Evolutionary conservation across 73 alveolate genomes (phyloP), one percentile per base, ranked within the genome.

Genomic region (Paramecium tetraurelia): DNA sequence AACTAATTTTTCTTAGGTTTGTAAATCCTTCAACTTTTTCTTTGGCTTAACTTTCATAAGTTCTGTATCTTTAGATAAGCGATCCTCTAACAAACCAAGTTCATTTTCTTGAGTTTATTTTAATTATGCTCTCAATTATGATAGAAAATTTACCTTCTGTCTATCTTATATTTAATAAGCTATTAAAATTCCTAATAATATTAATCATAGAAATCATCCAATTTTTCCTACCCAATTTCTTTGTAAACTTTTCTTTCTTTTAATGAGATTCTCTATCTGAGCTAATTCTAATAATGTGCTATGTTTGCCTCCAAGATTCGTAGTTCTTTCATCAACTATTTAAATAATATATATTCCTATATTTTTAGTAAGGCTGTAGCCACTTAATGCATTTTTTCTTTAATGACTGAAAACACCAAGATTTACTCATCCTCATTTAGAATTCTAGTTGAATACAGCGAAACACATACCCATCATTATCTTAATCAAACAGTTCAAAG

Each of bases 141-240:
- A n/a, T 18, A 35, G 40, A 70, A 24, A 8, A 22, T 24, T 24
- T 70, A 70, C 58, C 86, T 70, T 58, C 93, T 96, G 44, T 93
- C 43, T 46, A 94, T 93, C 31, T 95, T 94, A 44, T 96, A 96
- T 7, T 88, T 86, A 68, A 94, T 97, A 85, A 95, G 95, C 0
- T 95, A 69, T 41, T 90, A 83, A 92, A 97, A 95, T 63, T 93
- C 95, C 53, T 93, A 90, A 88, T 96, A 97, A 98, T 98, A 97
- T 36, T 94, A 93, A 69, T 95, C 96, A 70, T 95, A 95, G 92
- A 96, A 97, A 94, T 97, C 99, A 85, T 92, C 88, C 57, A 96
- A 95, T 95, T 95, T 97, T 85, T 97, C 99, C 72, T 94, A 96
- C 33, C 99, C 99, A 16, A 97, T 97, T 71, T 97, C 94, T 20